Evolutionary conservation across 148 eudicot species (phyloP).

Genomic region (Rhododendron kiyosumense): DNA sequence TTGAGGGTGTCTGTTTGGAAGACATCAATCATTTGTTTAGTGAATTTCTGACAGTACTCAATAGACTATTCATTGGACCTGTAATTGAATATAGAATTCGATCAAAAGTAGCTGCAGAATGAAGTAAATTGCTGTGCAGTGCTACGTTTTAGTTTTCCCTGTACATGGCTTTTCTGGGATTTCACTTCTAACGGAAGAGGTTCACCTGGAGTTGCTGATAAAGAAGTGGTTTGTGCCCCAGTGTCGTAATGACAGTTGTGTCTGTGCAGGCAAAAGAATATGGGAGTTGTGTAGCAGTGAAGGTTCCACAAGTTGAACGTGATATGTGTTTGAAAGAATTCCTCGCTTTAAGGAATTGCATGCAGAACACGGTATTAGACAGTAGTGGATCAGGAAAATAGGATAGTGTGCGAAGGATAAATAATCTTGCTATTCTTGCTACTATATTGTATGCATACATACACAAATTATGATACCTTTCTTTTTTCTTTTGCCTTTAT

Average conservation of each 20-base stretch:
- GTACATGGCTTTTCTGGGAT: not conserved
- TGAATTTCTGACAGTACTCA: not conserved
- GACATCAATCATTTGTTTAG: not conserved
- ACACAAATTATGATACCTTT: not conserved
- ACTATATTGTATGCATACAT: not conserved
- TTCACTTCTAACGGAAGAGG: not conserved
- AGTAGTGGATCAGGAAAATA: not conserved
- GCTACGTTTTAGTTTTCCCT: not conserved
- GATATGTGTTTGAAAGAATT: constrained; percentile 94
- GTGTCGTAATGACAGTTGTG: not conserved
- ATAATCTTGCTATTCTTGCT: not conserved
- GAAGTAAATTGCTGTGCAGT: not conserved
- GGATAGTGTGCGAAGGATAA: not conserved
- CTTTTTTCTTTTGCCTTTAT: constrained; percentile 20
- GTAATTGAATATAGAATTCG: not conserved
- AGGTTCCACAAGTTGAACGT: constrained; percentile 86
- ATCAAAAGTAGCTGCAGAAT: not conserved
- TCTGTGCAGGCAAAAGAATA: constrained; percentile 76
- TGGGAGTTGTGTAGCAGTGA: constrained; percentile 83
- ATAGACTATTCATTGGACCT: not conserved
- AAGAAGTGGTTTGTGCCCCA: not conserved
- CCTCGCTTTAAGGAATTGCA: constrained; percentile 68
- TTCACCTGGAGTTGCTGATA: not conserved
- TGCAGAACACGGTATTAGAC: constrained; percentile 73
- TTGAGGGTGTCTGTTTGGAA: not conserved